These are phyloP conservation scores for Penicillium waksmanii DNA, from an alignment of 495 filamentous ascomycete species.

Conservation along the genomic window DNA sequence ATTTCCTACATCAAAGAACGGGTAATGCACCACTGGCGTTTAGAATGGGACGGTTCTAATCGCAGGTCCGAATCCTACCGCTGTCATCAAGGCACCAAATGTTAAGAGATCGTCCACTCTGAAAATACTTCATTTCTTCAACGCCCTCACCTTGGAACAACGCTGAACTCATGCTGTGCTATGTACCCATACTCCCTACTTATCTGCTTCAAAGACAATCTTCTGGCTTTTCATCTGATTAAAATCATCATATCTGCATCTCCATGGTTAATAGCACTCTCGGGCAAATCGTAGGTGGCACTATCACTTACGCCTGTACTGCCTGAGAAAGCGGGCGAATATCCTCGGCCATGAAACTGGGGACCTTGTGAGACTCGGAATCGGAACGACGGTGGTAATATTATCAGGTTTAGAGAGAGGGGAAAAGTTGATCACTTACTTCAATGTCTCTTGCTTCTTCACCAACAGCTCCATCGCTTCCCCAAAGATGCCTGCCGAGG, in stretches of 20 bases:
- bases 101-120: no score
- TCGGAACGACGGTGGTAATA: not conserved
- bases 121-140: no score
- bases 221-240: slow-evolving; percentile 42
- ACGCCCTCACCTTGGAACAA: no score
- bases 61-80: no score
- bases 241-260: slow-evolving; percentile 38
- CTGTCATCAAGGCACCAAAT: no score
- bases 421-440: slow-evolving; percentile 25
- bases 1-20: no score
- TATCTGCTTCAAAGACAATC: slow-evolving; percentile 41
- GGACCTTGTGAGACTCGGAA: slow-evolving; percentile 17
- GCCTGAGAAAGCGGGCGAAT: slow-evolving; percentile 43
- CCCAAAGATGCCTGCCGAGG: slow-evolving; percentile 37
- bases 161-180: no score
- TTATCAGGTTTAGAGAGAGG: not conserved
- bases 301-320: slow-evolving; percentile 33
- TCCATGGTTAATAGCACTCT: not conserved
- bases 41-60: no score
- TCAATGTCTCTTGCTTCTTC: slow-evolving; percentile 44
- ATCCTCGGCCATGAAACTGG: slow-evolving; percentile 42
- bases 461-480: slow-evolving; percentile 71
- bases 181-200: slow-evolving; percentile 11
- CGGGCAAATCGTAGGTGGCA: not conserved
- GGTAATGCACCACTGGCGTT: no score